A percentile compares a stretch with the other conserved stretches of the same genome.
Conservation (phyloP, 2,329 filamentous ascomycete species). For the Leptographium galeiforme region DNA sequence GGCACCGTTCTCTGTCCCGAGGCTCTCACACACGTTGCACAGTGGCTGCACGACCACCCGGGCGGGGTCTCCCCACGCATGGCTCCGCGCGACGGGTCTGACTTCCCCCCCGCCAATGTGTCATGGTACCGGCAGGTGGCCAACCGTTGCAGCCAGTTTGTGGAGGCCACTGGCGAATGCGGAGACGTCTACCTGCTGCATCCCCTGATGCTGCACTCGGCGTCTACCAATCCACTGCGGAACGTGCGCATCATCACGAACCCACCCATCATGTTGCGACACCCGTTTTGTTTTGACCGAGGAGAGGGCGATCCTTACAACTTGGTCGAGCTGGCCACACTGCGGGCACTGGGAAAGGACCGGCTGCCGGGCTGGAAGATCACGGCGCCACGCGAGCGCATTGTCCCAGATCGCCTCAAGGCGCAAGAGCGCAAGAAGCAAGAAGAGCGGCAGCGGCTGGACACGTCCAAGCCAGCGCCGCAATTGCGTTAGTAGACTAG, state of each 20-base stretch:
- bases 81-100: conserved; percentile 37
- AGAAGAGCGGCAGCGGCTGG: conserved; percentile 23
- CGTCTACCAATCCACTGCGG: conserved; percentile 30
- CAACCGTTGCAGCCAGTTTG: conserved; percentile 29
- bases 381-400: conserved; percentile 29
- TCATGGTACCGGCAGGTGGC: conserved; percentile 27
- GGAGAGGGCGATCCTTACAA: conserved; percentile 28
- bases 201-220: conserved; percentile 46
- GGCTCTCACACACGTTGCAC: conserved; percentile 43
- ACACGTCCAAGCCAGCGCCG: background rate
- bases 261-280: conserved; percentile 35
- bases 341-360: conserved; percentile 32
- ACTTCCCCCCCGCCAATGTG: conserved; percentile 28
- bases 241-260: conserved; percentile 39
- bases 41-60: conserved; percentile 45
- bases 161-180: conserved; percentile 38
- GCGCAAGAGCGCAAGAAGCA: conserved; percentile 36
- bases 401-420: conserved; percentile 35
- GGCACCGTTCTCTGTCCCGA: conserved; percentile 52
- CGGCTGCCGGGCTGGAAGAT: conserved; percentile 39
- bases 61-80: conserved; percentile 54
- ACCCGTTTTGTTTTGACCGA: conserved; percentile 39
- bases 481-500: background rate
- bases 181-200: conserved; percentile 47
- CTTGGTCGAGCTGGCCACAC: conserved; percentile 41